Evolutionary conservation across 495 filamentous ascomycete genomes (phyloP).

Genomic region (Polyplosphaeria fusca): DNA sequence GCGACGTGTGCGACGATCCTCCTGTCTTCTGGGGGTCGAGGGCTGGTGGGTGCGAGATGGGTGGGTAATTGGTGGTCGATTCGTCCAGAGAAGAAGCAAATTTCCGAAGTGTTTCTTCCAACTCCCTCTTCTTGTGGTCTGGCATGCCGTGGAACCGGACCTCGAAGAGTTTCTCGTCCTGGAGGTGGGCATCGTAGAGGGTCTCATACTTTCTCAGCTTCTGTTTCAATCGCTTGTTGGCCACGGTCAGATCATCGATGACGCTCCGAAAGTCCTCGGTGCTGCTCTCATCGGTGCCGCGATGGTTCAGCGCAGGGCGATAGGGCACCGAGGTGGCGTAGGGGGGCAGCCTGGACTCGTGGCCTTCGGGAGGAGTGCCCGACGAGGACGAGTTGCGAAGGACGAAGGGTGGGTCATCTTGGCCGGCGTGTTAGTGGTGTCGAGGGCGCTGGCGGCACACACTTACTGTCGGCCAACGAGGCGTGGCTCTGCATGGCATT

Average conservation of each 20-base stretch:
- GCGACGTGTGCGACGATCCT: conserved; percentile 54
- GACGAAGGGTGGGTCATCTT: conserved; percentile 43
- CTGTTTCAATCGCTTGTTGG: conserved; percentile 61
- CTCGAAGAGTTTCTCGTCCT: conserved; percentile 71
- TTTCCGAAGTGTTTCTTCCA: conserved; percentile 65
- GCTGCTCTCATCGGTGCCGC: conserved; percentile 29
- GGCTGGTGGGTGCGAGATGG: background rate
- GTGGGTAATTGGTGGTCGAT: background rate
- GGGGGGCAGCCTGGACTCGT: background rate
- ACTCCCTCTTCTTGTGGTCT: conserved; percentile 62
- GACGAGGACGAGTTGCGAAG: conserved; percentile 40
- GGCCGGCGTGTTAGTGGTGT: background rate
- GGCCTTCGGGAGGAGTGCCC: conserved; percentile 32
- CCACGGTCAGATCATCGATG: conserved; percentile 46
- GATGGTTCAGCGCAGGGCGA: conserved; percentile 8
- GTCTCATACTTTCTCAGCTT: conserved; percentile 66
- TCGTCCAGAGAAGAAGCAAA: conserved; percentile 59
- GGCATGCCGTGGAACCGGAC: conserved; percentile 68
- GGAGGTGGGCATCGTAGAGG: conserved; percentile 56
- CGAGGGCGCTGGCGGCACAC: background rate
- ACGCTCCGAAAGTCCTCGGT: conserved; percentile 42
- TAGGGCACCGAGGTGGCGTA: conserved; percentile 22
- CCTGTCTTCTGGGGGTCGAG: conserved; percentile 32
- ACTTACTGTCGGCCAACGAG: conserved; percentile 37
- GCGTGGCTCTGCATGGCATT: conserved; percentile 28